Conservation (phyloP, 129 eudicot genomes). For the Flaveria brownii region DNA sequence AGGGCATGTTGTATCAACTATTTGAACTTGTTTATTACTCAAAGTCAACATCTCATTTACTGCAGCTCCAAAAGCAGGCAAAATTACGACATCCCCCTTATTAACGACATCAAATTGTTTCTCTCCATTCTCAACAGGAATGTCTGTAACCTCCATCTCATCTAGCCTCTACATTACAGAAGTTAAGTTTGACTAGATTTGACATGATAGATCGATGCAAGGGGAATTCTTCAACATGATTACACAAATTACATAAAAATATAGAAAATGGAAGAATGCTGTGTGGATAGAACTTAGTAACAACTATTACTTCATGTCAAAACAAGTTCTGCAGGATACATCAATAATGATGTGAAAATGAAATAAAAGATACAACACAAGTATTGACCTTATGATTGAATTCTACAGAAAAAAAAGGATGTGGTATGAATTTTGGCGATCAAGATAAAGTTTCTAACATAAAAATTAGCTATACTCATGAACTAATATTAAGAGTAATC, state of each 20-base stretch:
- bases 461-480: not conserved
- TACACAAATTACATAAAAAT: not conserved
- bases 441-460: not conserved
- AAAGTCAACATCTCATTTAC: conserved; percentile 77
- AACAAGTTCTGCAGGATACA: not conserved
- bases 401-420: not conserved
- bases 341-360: not conserved
- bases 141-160: conserved; percentile 67
- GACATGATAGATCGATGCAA: not conserved
- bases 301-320: not conserved
- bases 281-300: not conserved
- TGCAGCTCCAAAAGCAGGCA: conserved; percentile 97
- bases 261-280: not conserved
- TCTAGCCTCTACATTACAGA: conserved; percentile 57
- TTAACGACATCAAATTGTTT: conserved; percentile 74
- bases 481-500: not conserved
- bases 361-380: not conserved
- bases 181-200: conserved; percentile 17
- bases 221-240: conserved; percentile 2
- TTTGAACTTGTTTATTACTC: conserved; percentile 72
- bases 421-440: not conserved
- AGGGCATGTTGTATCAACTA: conserved; percentile 95
- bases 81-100: conserved; percentile 80
- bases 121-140: conserved; percentile 62
- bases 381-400: not conserved